phyloP scores from a whole-genome alignment of 75 land plant species.

The Pinus albicaulis region DNA sequence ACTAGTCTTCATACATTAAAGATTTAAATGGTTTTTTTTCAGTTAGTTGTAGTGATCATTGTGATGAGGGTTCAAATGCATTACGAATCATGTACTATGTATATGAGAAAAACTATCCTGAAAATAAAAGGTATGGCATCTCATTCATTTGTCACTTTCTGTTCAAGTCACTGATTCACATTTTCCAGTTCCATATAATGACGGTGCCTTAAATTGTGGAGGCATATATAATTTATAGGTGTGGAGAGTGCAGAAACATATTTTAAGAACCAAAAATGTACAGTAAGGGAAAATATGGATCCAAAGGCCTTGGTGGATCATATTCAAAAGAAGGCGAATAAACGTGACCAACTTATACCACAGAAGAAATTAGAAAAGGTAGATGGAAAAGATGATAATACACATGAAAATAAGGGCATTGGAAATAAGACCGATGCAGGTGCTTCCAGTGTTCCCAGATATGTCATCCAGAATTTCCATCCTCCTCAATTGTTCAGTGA shows the following conservation, averaged over 20 bases:
- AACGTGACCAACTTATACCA: constrained; percentile 41
- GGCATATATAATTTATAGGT: constrained; percentile 26
- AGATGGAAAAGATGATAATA: not conserved
- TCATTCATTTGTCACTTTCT: not conserved
- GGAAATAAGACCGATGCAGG: not conserved
- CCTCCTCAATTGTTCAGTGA: constrained; percentile 84
- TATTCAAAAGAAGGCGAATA: constrained; percentile 56
- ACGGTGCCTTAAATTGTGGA: not conserved
- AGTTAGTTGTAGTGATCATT: constrained; percentile 31
- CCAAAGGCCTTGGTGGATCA: constrained; percentile 53
- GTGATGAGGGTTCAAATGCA: constrained; percentile 19
- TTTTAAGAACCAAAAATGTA: constrained; percentile 47
- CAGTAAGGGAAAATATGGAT: constrained; percentile 62
- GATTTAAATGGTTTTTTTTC: not conserved
- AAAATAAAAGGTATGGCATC: constrained; percentile 13
- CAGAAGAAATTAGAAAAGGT: constrained; percentile 20
- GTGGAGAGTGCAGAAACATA: constrained; percentile 57
- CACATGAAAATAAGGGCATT: not conserved
- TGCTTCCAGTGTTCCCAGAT: not conserved
- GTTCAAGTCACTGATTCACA: too few relatives aligned
- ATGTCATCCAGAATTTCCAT: constrained; percentile 21
- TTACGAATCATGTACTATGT: constrained; percentile 13
- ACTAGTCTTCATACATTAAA: too few relatives aligned
- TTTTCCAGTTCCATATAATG: too few relatives aligned
- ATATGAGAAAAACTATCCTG: not conserved